phyloP scores from a whole-genome alignment of 129 eudicot species.

The Arctium minus region DNA sequence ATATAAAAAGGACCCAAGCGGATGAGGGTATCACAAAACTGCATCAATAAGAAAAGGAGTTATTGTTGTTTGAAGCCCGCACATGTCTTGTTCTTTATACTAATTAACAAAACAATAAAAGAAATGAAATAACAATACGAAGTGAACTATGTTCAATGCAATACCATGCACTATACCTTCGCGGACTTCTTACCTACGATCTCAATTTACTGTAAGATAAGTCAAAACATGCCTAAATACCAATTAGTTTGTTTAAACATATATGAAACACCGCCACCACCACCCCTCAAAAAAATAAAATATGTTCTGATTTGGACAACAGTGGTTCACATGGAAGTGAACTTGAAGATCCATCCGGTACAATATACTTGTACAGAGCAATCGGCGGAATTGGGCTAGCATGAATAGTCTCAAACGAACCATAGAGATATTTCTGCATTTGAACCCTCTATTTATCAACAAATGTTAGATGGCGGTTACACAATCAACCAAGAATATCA shows the following conservation, averaged over 20 bases:
- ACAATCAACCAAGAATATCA: background rate
- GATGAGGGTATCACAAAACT: constrained; percentile 90
- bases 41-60: constrained; percentile 35
- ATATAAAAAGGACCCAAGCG: constrained; percentile 89
- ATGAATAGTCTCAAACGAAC: background rate
- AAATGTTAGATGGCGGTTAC: background rate
- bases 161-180: background rate
- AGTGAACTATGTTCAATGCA: background rate
- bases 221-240: background rate
- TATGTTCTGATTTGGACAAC: background rate
- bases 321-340: background rate
- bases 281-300: background rate
- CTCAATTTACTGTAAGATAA: background rate
- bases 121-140: background rate
- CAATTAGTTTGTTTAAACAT: background rate
- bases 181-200: background rate
- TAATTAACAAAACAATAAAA: background rate
- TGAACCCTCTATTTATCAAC: background rate
- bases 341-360: background rate
- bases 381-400: background rate
- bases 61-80: background rate
- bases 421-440: background rate
- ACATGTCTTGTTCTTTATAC: background rate
- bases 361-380: background rate
- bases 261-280: background rate